Base-by-base conservation (phyloP, 768 basidiomycete genomes). In the Scleroderma bovista region DNA sequence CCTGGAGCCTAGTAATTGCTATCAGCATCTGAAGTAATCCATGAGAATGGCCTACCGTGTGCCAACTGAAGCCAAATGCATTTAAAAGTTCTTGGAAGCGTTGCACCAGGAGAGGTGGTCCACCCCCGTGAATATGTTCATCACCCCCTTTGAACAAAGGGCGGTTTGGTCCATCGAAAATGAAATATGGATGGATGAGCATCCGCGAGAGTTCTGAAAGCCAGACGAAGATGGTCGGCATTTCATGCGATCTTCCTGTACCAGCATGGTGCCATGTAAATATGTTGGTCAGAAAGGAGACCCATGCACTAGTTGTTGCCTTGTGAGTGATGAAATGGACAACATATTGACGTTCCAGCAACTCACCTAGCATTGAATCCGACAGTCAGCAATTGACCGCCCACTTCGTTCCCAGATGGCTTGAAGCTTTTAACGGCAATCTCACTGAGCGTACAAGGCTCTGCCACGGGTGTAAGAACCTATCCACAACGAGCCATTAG, bases 101-200 rank as follows among this genome's bases (percentile, higher is more conserved):
- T 12, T 44, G 22, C 3, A 52, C 56, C 11, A 69, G 40, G 60
- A 40, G 20, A 10, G 3, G 9, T 5, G 9, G 39, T 2, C 7
- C 19, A 22, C n/a, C 8, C n/a, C n/a, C n/a, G n/a, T 12, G 59
- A 65, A 45, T 64, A 54, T 56, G 70, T 53, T 59, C 63, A 47
- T 68, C 68, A 33, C 69, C 66, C 7, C 74, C 64, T 60, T 79
- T 80, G 33, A 64, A 52, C 4, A 48, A 38, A 7, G 79, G 77
- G 31, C 75, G 67, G n/a, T 64, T 43, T 0, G 69, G 66, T 0
- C 79, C 78, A 61, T 81, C 75, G 51, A 80, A 79, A 0, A 80
- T 73, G 57, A 80, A 77, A 1, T 79, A 60, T 8, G 69, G 66
- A 1, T 69, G 59, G 33, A 76, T 54, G 1, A 72, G 69, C 4